Percentiles rank a stretch among this genome's conserved stretches.
These are phyloP conservation scores for Aspergillus quadrilineatus DNA, from an alignment of 2,329 filamentous ascomycete species.

Conservation along the genomic window DNA sequence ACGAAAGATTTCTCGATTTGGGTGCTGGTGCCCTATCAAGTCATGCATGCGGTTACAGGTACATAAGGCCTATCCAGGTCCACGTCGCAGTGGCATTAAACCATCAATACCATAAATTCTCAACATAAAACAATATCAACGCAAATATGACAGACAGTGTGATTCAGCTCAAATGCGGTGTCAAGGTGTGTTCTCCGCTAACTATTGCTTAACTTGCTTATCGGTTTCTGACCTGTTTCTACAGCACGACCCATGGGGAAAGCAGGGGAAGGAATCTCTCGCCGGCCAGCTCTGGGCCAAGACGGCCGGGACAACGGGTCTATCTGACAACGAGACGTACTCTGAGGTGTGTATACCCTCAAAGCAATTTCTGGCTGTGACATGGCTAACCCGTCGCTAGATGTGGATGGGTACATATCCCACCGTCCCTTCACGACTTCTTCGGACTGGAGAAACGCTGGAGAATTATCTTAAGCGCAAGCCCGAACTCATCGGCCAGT, in stretches of 20 bases:
- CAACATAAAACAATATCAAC: background rate
- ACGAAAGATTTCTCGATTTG: background rate
- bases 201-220: background rate
- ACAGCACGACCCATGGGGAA: conserved; percentile 69
- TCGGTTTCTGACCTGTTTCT: background rate
- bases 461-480: conserved; percentile 65
- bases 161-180: conserved; percentile 55
- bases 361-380: background rate
- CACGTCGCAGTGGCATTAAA: background rate
- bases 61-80: background rate
- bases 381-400: conserved; percentile 20
- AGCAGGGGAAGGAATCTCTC: conserved; percentile 63
- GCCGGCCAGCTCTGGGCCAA: conserved; percentile 65
- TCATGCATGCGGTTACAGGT: background rate
- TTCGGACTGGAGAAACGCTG: conserved; percentile 63
- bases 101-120: background rate
- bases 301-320: conserved; percentile 62
- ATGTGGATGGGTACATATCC: conserved; percentile 80
- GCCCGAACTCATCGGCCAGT: conserved; percentile 62
- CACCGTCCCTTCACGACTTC: conserved; percentile 63
- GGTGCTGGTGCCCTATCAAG: background rate
- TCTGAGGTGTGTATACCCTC: conserved; percentile 50
- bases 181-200: conserved; percentile 42
- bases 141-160: conserved; percentile 50
- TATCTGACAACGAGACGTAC: conserved; percentile 65